Evolutionary conservation across 768 basidiomycete species (phyloP), one percentile per base, ranked within the genome.

Genomic region (Naganishia friedmannii): DNA sequence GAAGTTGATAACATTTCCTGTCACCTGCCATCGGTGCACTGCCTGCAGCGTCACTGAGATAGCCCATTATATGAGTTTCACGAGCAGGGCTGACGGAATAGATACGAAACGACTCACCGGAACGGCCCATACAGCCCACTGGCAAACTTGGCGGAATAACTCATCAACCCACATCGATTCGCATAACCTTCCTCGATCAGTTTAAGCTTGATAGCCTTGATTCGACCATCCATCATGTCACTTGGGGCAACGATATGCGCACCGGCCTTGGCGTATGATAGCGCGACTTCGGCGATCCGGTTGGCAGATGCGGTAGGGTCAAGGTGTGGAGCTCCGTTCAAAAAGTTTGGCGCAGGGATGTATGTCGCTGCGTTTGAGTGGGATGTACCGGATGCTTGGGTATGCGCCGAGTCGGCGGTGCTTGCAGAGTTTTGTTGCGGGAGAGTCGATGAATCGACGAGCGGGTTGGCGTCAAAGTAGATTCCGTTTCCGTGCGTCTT

Each of bases 191-290:
- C 86, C 70, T 91, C 89, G 70, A 97, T 91, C 67, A 99, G 83
- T 3, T 85, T 86, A 45, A 87, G 84, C 80, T 99, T 99, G 82
- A 99, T 98, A 17, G 88, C 87, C 72, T 86, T 87, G 73, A 99
- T 88, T 23, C 95, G 85, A 0, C 95, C 96, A 78, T 99, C 96
- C 93, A 98, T 98, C 96, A 99, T 99, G 81, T 98, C 96, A 77
- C 93, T 96, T 8, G 96, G 96, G 1, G 96, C 96, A 69, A 99
- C 94, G 77, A 93, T 93, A 80, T 98, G 92, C 0, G 93, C 96
- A n/a, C 96, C 96, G 0, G 96, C 96, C 66, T 85, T 84, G 0
- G 94, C 96, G 74, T 99, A 99, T 77, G 86, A 88, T 55, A 98
- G 84, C 0, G 96, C 93, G 29, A 99, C 94, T 77, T 96, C 84